phyloP scores from a whole-genome alignment of 1,284 basidiomycete genomes.

The Sporisorium iseilematis-ciliati region DNA sequence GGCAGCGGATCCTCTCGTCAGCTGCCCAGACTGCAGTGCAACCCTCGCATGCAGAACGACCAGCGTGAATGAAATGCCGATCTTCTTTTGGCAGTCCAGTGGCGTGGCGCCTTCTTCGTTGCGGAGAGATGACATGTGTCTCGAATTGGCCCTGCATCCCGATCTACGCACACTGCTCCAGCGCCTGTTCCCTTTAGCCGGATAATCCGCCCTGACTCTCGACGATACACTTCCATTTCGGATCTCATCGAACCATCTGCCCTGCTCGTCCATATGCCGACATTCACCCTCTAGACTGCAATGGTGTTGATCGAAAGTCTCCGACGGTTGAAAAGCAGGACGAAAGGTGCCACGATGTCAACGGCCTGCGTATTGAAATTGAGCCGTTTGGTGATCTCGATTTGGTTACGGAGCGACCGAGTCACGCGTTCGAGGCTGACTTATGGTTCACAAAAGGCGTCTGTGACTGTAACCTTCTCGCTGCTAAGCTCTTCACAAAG shows the following conservation, averaged over 20 bases:
- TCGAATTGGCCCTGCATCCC: slow-evolving; percentile 18
- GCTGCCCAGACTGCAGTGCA: slow-evolving; percentile 3
- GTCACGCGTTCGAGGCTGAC: background rate
- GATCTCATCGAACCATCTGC: background rate
- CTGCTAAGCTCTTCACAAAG: background rate
- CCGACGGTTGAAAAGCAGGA: too few relatives aligned
- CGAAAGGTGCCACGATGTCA: too few relatives aligned
- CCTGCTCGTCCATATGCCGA: background rate
- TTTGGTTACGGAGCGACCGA: background rate
- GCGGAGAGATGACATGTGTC: slow-evolving; percentile 24
- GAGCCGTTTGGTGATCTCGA: background rate
- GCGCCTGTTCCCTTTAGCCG: slow-evolving; percentile 13
- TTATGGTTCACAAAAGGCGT: background rate
- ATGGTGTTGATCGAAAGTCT: background rate
- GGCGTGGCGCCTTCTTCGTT: slow-evolving; percentile 5
- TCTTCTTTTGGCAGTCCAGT: slow-evolving; percentile 15
- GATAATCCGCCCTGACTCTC: slow-evolving; percentile 3
- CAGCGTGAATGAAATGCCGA: slow-evolving; percentile 12
- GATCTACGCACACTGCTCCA: slow-evolving; percentile 12
- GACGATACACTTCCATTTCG: slow-evolving; percentile 7
- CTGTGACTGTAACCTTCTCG: background rate
- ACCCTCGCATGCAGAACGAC: slow-evolving; percentile 12
- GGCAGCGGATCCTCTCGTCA: background rate
- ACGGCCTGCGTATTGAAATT: too few relatives aligned
- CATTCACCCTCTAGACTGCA: background rate